Evolutionary conservation across 2,329 filamentous ascomycete genomes (phyloP).

Genomic region (Aulographum hederae): DNA sequence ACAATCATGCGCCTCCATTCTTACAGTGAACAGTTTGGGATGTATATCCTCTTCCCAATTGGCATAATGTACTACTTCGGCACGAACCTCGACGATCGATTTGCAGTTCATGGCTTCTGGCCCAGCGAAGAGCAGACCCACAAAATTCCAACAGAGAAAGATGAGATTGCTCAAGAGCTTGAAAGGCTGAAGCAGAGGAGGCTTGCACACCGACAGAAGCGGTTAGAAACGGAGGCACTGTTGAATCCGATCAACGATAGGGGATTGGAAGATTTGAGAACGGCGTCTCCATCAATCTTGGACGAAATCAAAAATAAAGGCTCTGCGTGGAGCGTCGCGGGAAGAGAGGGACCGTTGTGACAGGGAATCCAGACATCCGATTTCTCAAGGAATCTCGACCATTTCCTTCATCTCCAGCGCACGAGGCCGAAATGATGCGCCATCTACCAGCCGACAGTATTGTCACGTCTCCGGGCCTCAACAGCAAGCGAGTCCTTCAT

Average conservation of each 20-base stretch:
- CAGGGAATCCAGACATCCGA: too few species aligned
- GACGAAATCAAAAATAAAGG: neutral
- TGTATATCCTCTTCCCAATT: conserved; percentile 98
- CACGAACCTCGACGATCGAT: conserved; percentile 87
- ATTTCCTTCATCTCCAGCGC: too few species aligned
- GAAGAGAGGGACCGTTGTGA: too few species aligned
- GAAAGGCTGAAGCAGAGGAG: conserved; percentile 43
- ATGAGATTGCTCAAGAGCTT: conserved; percentile 71
- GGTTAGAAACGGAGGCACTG: conserved; percentile 22
- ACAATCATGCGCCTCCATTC: neutral
- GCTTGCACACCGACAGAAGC: conserved; percentile 26
- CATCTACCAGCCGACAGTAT: too few species aligned
- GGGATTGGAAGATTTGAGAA: neutral
- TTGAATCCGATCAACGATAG: conserved; percentile 7
- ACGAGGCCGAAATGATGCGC: too few species aligned
- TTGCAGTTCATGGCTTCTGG: conserved; percentile 85
- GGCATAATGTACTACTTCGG: conserved; percentile 99
- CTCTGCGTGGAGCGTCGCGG: too few species aligned
- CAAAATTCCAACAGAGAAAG: conserved; percentile 55
- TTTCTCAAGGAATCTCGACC: too few species aligned
- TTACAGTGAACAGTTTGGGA: conserved; percentile 53
- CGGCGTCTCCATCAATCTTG: neutral
- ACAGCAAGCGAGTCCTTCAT: too few species aligned
- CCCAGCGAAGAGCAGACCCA: conserved; percentile 64
- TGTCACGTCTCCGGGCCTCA: too few species aligned